These are phyloP conservation scores for Candida patagonica DNA, from an alignment of 805 yeast species.

Conservation along the genomic window DNA sequence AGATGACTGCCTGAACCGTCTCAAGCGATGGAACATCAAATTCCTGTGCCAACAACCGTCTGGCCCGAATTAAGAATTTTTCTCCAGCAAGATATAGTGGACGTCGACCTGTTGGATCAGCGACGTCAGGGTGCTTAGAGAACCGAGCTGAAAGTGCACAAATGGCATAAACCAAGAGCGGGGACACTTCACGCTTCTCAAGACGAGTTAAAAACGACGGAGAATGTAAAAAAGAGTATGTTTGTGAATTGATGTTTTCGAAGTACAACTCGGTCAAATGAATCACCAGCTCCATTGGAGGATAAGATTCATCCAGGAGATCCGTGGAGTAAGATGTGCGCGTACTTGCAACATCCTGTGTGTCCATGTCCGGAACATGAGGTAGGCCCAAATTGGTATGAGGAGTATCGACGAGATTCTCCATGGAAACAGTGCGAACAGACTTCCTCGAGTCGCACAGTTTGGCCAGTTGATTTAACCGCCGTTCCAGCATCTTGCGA, in stretches of 20 bases:
- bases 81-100: conserved; percentile 15
- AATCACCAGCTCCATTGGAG: conserved; percentile 17
- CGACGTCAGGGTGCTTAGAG: conserved; percentile 26
- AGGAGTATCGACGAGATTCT: background rate
- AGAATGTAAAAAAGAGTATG: conserved; percentile 28
- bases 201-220: conserved; percentile 24
- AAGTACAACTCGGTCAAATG: conserved; percentile 29
- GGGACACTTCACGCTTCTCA: conserved; percentile 22
- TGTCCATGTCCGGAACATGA: background rate
- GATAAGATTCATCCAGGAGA: conserved; percentile 4
- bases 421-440: background rate
- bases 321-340: too few relatives aligned
- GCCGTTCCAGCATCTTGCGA: conserved; percentile 22
- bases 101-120: conserved; percentile 1
- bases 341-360: background rate
- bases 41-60: conserved; percentile 13
- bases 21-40: conserved; percentile 25
- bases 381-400: background rate
- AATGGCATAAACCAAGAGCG: conserved; percentile 24
- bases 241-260: conserved; percentile 26
- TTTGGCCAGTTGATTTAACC: conserved; percentile 16
- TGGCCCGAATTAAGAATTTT: conserved; percentile 12
- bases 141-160: conserved; percentile 30
- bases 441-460: conserved; percentile 2
- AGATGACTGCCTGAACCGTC: conserved; percentile 27